phyloP scores from a whole-genome alignment of 2,329 filamentous ascomycete genomes.

The Ophiostoma piceae region DNA sequence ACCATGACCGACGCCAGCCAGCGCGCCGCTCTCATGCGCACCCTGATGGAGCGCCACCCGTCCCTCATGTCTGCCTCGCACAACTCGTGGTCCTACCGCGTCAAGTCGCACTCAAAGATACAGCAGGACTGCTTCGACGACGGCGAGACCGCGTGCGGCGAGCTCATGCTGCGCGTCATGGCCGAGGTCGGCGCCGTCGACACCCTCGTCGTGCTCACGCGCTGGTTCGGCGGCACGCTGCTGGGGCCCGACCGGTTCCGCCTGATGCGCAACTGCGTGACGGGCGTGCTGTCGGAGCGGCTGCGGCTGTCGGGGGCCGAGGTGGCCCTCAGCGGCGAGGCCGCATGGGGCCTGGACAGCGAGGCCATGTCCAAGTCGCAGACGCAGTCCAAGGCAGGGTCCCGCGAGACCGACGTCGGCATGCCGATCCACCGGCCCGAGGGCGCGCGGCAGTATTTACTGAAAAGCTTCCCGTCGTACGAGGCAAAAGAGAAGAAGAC shows the following conservation, averaged over 20 bases:
- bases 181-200: conserved; percentile 47
- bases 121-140: conserved; percentile 53
- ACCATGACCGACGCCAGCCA: conserved; percentile 38
- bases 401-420: conserved; percentile 38
- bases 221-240: conserved; percentile 60
- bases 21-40: conserved; percentile 42
- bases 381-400: conserved; percentile 18
- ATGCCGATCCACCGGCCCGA: conserved; percentile 73
- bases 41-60: conserved; percentile 45
- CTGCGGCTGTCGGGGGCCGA: conserved; percentile 41
- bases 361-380: conserved; percentile 40
- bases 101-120: conserved; percentile 29
- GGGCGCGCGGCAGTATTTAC: conserved; percentile 55
- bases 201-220: conserved; percentile 53
- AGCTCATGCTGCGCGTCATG: conserved; percentile 51
- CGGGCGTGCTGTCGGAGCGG: conserved; percentile 50
- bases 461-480: conserved; percentile 54
- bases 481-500: conserved; percentile 43
- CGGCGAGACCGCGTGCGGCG: conserved; percentile 56
- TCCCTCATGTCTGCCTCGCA: conserved; percentile 52
- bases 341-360: conserved; percentile 56
- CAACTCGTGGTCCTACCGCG: conserved; percentile 53
- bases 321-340: conserved; percentile 45
- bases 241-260: conserved; percentile 58
- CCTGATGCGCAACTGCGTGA: conserved; percentile 54